These are phyloP conservation scores for Mortierella sp. DNA, from an alignment of 371 early-diverging fungal genomes.

Conservation along the genomic window DNA sequence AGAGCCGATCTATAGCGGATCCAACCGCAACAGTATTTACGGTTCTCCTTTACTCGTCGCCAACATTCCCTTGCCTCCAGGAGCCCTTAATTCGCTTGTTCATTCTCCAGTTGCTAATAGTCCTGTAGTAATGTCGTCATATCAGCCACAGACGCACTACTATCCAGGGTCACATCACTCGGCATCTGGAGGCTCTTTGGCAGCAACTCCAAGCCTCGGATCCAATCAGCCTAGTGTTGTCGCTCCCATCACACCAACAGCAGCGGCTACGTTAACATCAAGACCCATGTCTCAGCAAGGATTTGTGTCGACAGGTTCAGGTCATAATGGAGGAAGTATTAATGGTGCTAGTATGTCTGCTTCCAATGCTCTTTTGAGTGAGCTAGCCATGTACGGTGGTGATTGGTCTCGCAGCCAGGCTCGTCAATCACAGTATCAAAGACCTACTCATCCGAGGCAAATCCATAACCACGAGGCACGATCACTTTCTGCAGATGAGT, in stretches of 20 bases:
- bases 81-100: constrained; percentile 35
- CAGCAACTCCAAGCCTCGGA: constrained; percentile 4
- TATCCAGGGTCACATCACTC: constrained; percentile 18
- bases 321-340: constrained; percentile 8
- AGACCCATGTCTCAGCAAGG: constrained; percentile 47
- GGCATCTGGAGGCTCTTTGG: neutral
- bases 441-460: constrained; percentile 32
- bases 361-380: neutral
- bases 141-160: constrained; percentile 41
- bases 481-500: constrained; percentile 43
- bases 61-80: constrained; percentile 48
- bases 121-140: neutral
- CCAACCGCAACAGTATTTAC: constrained; percentile 30
- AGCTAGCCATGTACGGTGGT: constrained; percentile 20
- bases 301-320: constrained; percentile 18
- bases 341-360: constrained; percentile 2
- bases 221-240: neutral
- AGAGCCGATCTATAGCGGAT: neutral
- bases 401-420: constrained; percentile 28
- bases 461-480: constrained; percentile 25
- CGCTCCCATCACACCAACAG: neutral
- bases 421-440: constrained; percentile 1
- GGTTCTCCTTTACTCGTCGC: constrained; percentile 39
- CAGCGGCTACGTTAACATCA: constrained; percentile 6
- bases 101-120: constrained; percentile 22